phyloP scores from a whole-genome alignment of 305 asterid genomes.

The Fraxinus ornus region DNA sequence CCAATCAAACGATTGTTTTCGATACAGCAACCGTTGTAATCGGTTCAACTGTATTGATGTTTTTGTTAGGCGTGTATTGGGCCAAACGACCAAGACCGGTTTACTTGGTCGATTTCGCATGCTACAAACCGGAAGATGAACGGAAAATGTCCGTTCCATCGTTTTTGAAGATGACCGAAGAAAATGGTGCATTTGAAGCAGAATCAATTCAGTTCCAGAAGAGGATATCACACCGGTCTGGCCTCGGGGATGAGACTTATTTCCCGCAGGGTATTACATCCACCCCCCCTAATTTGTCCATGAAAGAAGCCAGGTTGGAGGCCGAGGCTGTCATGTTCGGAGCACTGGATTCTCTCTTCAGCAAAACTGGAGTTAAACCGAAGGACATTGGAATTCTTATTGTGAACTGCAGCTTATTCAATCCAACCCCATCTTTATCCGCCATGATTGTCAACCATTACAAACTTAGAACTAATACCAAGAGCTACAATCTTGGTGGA shows the following conservation, averaged over 20 bases:
- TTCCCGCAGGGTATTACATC: conserved; percentile 31
- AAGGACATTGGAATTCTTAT: neutral
- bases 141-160: conserved; percentile 24
- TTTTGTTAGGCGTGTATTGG: conserved; percentile 28
- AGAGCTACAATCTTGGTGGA: conserved; percentile 13
- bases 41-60: neutral
- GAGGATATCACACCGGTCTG: conserved; percentile 29
- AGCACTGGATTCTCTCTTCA: conserved; percentile 5
- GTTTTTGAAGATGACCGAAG: conserved; percentile 30
- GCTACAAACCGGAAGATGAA: conserved; percentile 33
- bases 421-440: conserved; percentile 14
- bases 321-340: conserved; percentile 30
- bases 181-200: conserved; percentile 24
- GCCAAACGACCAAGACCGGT: conserved; percentile 24
- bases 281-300: conserved; percentile 30
- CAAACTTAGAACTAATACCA: conserved; percentile 1
- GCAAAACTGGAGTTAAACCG: conserved; percentile 9
- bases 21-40: conserved; percentile 3
- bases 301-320: conserved; percentile 33
- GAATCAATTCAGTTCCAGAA: conserved; percentile 28
- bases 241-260: conserved; percentile 36
- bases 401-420: conserved; percentile 16
- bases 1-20: neutral
- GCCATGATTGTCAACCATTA: conserved; percentile 15
- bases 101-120: conserved; percentile 31